phyloP scores from a whole-genome alignment of 768 basidiomycete genomes.

The Russula olivacea region DNA sequence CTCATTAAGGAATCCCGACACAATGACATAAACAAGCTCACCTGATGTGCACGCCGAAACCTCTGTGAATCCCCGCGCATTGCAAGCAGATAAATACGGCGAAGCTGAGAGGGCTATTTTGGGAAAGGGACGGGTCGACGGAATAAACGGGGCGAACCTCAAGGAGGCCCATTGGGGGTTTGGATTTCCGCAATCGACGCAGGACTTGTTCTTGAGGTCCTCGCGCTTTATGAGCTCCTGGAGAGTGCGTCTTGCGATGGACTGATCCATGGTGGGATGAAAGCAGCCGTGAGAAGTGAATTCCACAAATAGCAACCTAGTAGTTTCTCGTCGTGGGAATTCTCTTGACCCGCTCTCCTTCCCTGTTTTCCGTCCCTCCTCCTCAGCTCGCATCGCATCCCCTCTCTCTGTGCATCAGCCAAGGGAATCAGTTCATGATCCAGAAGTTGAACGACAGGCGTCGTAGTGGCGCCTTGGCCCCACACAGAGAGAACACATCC shows the following conservation, averaged over 20 bases:
- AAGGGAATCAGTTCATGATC: constrained; percentile 43
- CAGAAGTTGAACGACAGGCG: constrained; percentile 53
- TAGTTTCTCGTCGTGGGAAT: neutral
- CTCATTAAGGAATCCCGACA: constrained; percentile 18
- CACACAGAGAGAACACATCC: constrained; percentile 23
- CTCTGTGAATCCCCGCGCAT: constrained; percentile 77
- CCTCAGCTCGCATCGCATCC: constrained; percentile 4
- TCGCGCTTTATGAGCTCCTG: constrained; percentile 69
- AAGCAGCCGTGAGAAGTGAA: neutral
- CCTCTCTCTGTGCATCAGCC: constrained; percentile 13
- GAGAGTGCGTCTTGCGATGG: constrained; percentile 61
- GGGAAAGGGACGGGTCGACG: neutral
- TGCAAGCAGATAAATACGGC: constrained; percentile 90
- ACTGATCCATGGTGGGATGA: constrained; percentile 46
- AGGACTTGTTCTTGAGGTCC: constrained; percentile 68
- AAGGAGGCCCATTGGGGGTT: constrained; percentile 94
- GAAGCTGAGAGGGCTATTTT: constrained; percentile 42
- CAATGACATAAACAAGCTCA: constrained; percentile 22
- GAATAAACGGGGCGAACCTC: constrained; percentile 40
- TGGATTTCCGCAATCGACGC: constrained; percentile 81
- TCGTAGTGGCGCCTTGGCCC: constrained; percentile 27
- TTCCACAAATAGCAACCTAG: neutral
- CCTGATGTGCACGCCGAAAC: constrained; percentile 94
- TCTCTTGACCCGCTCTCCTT: neutral
- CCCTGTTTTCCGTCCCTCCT: neutral